Percentiles rank a stretch among this genome's conserved stretches.
phyloP scores from a whole-genome alignment of 352 stramenopile genomes.

The Labyrinthula sp. region DNA sequence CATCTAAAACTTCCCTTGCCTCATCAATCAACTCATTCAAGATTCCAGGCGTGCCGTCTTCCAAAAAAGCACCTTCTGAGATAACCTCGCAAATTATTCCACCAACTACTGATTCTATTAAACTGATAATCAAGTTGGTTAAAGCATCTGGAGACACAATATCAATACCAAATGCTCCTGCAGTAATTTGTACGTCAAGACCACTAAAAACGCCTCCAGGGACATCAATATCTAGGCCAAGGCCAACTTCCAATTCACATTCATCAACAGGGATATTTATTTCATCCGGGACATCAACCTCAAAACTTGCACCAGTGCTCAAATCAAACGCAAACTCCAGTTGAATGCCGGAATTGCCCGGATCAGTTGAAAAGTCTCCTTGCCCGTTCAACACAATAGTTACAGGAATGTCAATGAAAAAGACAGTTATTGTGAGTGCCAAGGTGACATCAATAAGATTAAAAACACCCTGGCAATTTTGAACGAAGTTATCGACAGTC shows the following conservation, averaged over 20 bases:
- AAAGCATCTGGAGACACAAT: slow-evolving; percentile 4
- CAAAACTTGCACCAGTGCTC: slow-evolving; percentile 19
- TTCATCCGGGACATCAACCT: slow-evolving; percentile 12
- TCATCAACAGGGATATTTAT: slow-evolving; percentile 1
- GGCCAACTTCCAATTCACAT: slow-evolving; percentile 5
- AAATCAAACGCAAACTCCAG: no score
- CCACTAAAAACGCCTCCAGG: neutral
- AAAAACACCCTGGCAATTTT: no score
- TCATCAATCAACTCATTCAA: neutral
- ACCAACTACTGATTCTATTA: slow-evolving; percentile 9
- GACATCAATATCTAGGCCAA: slow-evolving; percentile 7
- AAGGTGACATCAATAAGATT: no score
- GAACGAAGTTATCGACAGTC: no score
- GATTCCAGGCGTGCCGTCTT: neutral
- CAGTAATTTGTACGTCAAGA: slow-evolving; percentile 1
- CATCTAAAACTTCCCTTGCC: slow-evolving; percentile 4
- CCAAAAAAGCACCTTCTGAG: slow-evolving; percentile 4
- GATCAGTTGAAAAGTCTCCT: no score
- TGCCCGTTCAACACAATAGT: no score
- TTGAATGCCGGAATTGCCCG: no score
- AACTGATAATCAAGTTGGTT: neutral
- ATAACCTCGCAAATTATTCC: slow-evolving; percentile 23
- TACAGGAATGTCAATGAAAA: no score
- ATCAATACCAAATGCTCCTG: neutral
- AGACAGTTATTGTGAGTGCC: no score